These are phyloP conservation scores for Macadamia integrifolia DNA, from an alignment of 164 flowering plant species.

Conservation along the genomic window DNA sequence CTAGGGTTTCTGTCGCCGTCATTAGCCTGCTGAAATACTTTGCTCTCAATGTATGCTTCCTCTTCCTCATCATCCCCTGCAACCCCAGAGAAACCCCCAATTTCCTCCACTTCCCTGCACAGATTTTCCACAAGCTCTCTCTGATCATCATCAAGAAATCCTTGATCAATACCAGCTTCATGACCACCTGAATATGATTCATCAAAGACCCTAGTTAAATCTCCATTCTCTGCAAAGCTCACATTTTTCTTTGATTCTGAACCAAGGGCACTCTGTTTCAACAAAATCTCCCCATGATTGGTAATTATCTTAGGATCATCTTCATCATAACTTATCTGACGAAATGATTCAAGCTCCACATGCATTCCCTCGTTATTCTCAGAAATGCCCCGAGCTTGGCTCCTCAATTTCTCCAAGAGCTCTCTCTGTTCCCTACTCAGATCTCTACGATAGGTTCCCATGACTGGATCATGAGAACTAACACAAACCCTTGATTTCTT, in stretches of 20 bases:
- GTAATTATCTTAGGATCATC: constrained; percentile 16
- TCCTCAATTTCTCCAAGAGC: constrained; percentile 29
- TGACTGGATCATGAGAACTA: constrained; percentile 3
- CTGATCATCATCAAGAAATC: constrained; percentile 27
- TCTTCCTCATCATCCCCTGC: constrained; percentile 21
- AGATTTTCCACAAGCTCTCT: constrained; percentile 18
- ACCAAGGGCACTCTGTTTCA: constrained; percentile 18
- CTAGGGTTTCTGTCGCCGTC: constrained; percentile 25
- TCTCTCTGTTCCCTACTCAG: constrained; percentile 16
- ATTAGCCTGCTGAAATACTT: constrained; percentile 26
- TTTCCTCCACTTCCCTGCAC: constrained; percentile 17
- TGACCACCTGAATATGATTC: constrained; percentile 16
- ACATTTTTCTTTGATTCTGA: constrained; percentile 41
- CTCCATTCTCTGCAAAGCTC: constrained; percentile 49
- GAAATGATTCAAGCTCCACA: constrained; percentile 36
- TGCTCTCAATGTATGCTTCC: constrained; percentile 20
- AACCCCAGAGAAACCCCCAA: constrained; percentile 17
- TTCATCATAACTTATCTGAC: constrained; percentile 23
- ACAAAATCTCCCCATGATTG: constrained; percentile 18
- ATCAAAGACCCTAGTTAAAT: constrained; percentile 21
- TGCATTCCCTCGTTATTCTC: constrained; percentile 32
- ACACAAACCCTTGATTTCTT: constrained; percentile 18
- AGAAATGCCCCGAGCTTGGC: constrained; percentile 18
- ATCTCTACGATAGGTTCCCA: constrained; percentile 6
- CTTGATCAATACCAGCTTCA: constrained; percentile 12